phyloP scores from a whole-genome alignment of 306 rosid genomes.

The Medicago ruthenica region DNA sequence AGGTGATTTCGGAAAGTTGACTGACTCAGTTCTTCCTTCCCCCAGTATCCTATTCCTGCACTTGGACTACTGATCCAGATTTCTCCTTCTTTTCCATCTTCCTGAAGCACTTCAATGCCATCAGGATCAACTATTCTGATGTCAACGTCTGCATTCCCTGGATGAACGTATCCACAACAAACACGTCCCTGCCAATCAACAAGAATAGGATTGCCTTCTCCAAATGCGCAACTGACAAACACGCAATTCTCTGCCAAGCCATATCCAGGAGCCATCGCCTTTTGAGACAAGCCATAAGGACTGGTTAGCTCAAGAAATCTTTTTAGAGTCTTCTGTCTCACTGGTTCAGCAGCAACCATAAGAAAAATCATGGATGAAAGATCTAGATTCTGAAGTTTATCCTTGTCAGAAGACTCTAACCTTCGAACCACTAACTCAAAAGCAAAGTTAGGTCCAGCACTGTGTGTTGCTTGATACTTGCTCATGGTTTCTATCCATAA shows the following conservation, averaged over 20 bases:
- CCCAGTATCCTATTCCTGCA: conserved; percentile 93
- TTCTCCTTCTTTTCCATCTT: conserved; percentile 86
- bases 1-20: conserved; percentile 77
- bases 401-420: conserved; percentile 68
- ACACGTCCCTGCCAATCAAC: conserved; percentile 94
- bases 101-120: conserved; percentile 62
- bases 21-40: conserved; percentile 73
- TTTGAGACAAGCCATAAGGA: conserved; percentile 74
- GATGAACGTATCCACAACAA: conserved; percentile 77
- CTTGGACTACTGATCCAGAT: conserved; percentile 98
- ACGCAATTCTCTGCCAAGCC: conserved; percentile 97
- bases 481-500: conserved; percentile 85
- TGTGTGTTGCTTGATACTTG: conserved; percentile 90
- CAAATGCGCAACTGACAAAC: conserved; percentile 91
- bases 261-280: conserved; percentile 91
- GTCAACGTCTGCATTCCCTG: conserved; percentile 65
- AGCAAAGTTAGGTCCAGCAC: conserved; percentile 97
- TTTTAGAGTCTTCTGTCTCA: conserved; percentile 78
- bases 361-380: conserved; percentile 82
- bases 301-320: conserved; percentile 72
- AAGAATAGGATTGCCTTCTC: conserved; percentile 68
- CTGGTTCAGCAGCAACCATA: conserved; percentile 97
- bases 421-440: conserved; percentile 80
- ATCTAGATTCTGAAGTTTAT: conserved; percentile 53
- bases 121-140: conserved; percentile 78